These are phyloP conservation scores for Ulmus americana DNA, from an alignment of 331 rosid species.

Conservation along the genomic window DNA sequence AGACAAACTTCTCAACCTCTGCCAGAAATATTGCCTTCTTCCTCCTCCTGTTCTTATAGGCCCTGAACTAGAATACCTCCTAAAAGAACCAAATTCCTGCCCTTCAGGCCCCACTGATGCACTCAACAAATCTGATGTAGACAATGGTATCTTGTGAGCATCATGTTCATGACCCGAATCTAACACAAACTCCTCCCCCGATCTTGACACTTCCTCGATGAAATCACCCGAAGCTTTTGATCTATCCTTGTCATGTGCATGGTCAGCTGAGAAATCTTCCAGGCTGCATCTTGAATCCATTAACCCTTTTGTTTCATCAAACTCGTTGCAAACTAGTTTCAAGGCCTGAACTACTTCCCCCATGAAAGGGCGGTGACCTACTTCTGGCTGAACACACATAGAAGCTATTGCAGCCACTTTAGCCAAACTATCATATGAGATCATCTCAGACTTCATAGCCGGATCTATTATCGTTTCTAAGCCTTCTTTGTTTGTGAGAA, in stretches of 20 bases:
- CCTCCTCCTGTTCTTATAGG: constrained; percentile 48
- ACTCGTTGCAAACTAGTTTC: constrained; percentile 85
- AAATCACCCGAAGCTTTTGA: constrained; percentile 28
- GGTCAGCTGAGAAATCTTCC: constrained; percentile 29
- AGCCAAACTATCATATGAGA: constrained; percentile 50
- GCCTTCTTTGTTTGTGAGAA: constrained; percentile 73
- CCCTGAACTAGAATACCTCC: constrained; percentile 69
- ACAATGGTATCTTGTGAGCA: constrained; percentile 22
- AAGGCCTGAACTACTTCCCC: constrained; percentile 97
- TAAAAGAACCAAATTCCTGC: constrained; percentile 55
- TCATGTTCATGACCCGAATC: constrained; percentile 33
- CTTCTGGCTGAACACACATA: constrained; percentile 97
- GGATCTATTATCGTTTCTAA: constrained; percentile 69
- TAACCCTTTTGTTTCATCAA: constrained; percentile 45
- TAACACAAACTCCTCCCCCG: constrained; percentile 22
- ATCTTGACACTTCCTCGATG: constrained; percentile 21
- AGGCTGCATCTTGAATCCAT: constrained; percentile 36
- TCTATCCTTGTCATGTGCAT: not conserved
- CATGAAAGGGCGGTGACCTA: constrained; percentile 94
- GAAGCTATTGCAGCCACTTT: constrained; percentile 98
- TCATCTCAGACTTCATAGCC: constrained; percentile 33
- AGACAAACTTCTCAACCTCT: constrained; percentile 55
- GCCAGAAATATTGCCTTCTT: constrained; percentile 52
- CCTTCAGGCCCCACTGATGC: constrained; percentile 36
- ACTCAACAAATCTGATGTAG: constrained; percentile 46